Percentiles rank a stretch among this genome's conserved stretches.
phyloP scores from a whole-genome alignment of 2,329 filamentous ascomycete species.

The Lasiodiplodia theobromae region DNA sequence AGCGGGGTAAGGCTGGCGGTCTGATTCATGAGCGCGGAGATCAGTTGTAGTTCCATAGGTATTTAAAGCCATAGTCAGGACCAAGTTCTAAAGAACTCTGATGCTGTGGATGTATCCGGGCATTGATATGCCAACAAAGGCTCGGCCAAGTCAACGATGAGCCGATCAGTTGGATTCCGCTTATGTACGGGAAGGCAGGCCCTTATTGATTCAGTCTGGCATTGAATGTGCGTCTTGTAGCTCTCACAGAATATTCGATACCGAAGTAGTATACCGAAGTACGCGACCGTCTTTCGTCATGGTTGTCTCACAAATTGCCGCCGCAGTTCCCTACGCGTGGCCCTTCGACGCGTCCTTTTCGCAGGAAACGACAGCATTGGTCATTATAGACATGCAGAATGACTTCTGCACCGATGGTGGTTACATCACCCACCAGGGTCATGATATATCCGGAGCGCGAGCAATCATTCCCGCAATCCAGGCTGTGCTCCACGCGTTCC shows the following conservation, averaged over 20 bases:
- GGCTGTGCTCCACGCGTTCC: conserved; percentile 52
- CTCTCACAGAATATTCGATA: neutral
- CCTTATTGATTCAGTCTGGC: neutral
- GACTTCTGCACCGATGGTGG: conserved; percentile 54
- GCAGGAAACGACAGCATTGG: conserved; percentile 35
- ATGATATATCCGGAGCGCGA: conserved; percentile 49
- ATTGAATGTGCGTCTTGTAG: neutral
- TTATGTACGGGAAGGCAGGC: neutral
- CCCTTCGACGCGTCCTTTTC: conserved; percentile 50
- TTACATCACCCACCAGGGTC: conserved; percentile 59
- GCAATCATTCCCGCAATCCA: conserved; percentile 54
- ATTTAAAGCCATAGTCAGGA: neutral
- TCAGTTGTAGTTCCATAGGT: neutral
- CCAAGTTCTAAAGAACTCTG: neutral
- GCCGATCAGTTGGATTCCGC: neutral
- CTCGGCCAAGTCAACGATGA: neutral
- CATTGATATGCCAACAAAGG: neutral
- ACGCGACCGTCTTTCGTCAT: neutral
- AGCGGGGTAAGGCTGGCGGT: neutral
- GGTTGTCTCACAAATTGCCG: conserved; percentile 34
- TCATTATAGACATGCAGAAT: conserved; percentile 40
- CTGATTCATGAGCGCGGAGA: neutral
- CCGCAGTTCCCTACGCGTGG: conserved; percentile 48
- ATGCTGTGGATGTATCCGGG: neutral
- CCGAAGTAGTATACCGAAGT: neutral